Evolutionary conservation across 352 stramenopile species (phyloP), one percentile per base, ranked within the genome.

Genomic region (Phytopythium vexans): DNA sequence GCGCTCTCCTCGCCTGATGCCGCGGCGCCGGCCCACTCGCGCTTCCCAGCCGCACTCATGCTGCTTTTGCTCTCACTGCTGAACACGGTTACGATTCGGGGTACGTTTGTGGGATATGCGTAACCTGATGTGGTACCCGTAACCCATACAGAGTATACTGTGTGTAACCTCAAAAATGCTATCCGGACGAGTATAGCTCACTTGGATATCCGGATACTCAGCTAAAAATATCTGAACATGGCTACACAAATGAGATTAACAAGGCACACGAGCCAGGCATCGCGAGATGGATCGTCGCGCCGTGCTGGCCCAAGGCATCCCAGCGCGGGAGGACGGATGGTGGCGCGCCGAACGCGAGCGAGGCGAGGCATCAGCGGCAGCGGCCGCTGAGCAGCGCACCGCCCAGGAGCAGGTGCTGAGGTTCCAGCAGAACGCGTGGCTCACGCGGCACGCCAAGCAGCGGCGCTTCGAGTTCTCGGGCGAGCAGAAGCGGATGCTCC

Each of bases 401-500:
- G 52, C 75, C 7, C 65, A 77, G 40, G 71, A 89, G 47, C 74
- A 88, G 33, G 53, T 88, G 54, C 61, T 71, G 21, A 68, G 72
- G 10, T 68, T 76, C n/a, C 68, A 89, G 38, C 77, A 88, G 67
- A 86, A 88, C 42, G 60, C 56, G 16, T 89, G 82, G 82, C 63
- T 92, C 21, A 74, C 72, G 8, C 85, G 86, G 35, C 74, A 76
- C 52, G 77, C 76, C 54, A 89, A 88, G 56, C 63, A 72, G 42
- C 63, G 66, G 12, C 58, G 60, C 6, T 87, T 86, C 44, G 76
- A 86, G 65, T 92, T 89, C 54, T 84, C 78, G 1, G 74, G 65
- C 1, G 66, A 79, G 38, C 78, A 92, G 45, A 92, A 89, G 59
- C 66, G 70, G 37, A 92, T 89, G 77, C 66, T 92, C 14, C 70